Conservation (phyloP, 2,329 filamentous ascomycete species). For the Colletotrichum gigasporum region DNA sequence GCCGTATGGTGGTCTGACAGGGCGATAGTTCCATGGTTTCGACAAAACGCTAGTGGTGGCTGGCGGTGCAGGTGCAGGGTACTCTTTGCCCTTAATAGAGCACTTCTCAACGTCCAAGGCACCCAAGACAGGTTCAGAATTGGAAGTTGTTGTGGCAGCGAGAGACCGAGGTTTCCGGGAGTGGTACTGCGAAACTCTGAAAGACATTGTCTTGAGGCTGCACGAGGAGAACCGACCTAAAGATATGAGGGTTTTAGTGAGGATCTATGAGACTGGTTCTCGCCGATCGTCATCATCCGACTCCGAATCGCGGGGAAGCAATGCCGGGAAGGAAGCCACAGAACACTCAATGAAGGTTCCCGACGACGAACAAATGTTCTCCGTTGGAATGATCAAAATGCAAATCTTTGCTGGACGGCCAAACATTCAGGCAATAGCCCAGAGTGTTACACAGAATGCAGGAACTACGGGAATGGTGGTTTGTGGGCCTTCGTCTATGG, state of each 20-base stretch:
- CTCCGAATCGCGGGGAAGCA: neutral
- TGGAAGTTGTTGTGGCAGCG: slow-evolving; percentile 15
- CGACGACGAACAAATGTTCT: neutral
- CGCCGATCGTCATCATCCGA: neutral
- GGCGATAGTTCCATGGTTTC: slow-evolving; percentile 45
- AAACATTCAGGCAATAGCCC: slow-evolving; percentile 18
- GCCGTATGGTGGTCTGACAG: slow-evolving; percentile 63
- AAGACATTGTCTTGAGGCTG: neutral
- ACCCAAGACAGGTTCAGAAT: slow-evolving; percentile 10
- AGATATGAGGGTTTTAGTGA: neutral
- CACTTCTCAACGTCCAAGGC: slow-evolving; percentile 37
- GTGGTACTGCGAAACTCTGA: slow-evolving; percentile 19
- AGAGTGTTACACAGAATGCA: neutral
- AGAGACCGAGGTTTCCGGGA: slow-evolving; percentile 10
- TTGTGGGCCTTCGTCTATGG: slow-evolving; percentile 37
- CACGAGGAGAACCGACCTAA: neutral
- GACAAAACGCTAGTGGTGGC: slow-evolving; percentile 58
- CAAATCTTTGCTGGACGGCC: slow-evolving; percentile 30
- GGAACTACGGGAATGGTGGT: slow-evolving; percentile 35
- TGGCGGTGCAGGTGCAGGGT: slow-evolving; percentile 66
- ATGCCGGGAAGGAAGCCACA: slow-evolving; percentile 7
- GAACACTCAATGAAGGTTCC: neutral
- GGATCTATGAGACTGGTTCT: slow-evolving; percentile 1
- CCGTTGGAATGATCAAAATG: neutral
- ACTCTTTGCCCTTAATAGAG: slow-evolving; percentile 59